Base-by-base conservation (phyloP, 148 eudicot species). In the Camellia sinensis region DNA sequence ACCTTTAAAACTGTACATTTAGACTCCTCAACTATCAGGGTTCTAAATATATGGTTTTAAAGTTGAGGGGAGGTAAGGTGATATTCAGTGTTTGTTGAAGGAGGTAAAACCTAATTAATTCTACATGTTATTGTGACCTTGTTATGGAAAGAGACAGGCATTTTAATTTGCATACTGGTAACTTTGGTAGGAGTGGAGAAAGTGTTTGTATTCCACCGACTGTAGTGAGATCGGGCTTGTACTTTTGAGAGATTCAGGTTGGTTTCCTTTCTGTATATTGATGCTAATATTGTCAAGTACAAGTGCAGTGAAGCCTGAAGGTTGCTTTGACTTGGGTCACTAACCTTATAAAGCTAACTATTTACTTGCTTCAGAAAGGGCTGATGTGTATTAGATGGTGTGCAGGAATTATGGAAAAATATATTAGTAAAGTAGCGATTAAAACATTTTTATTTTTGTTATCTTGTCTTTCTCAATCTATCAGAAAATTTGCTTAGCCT, bases 191-290 rank as follows among this genome's bases (percentile, higher is more conserved):
- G 99, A 89, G 77, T 96, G 99, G 99, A 85, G 65, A 80, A 89
- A 81, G 68, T 84, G 94, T 76, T 74, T 91, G 54, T 96, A 89
- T 86, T 86, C 92, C 67, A 92, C 95, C 1, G 99, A 96, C 76
- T 96, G 97, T 87, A 82, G 94, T 84, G 99, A 96, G 85, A 87
- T 96, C 50, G 98, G 99, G 54, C 92, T 96, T 79, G 98, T 96
- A 66, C 82, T 77, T 80, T 64, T 86, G 71, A 89, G 80, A 82
- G 89, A 86, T 69, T 82, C 98, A 86, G 97, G 99, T 93, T 80
- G 21, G 85, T 82, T 74, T 66, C 57, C 21, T 5, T 67, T 21
- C 22, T 22, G n/a, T 67, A 50, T 69, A 50, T 54, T 5, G 22
- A 17, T 48, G 15, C 21, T 48, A 21, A 29, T 29, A 37, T 17